Base-by-base conservation (phyloP, 495 filamentous ascomycete species). In the Podospora pseudopauciseta region DNA sequence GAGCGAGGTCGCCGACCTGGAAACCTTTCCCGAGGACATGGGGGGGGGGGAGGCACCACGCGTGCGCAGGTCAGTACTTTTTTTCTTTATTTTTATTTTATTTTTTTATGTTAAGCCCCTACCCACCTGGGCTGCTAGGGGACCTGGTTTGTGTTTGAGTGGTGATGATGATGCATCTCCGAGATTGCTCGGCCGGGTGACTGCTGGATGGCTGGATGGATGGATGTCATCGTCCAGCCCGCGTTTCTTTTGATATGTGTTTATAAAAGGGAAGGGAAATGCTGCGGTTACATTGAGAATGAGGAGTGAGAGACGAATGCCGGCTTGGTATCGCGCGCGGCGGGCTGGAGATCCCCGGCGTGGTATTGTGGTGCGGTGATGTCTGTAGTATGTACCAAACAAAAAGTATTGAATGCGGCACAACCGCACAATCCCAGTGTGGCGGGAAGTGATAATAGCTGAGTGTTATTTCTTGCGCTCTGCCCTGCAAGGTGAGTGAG, bases 1-100 rank as follows among this genome's bases (percentile, higher is more conserved):
- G 65, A 16, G 27, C 67, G 70, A 72, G 70, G 70, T 72, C 70
- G 70, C 70, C 70, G 70, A 72, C 70, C 67, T 72, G 67, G 64
- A 49, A 49, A 11, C 60, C 44, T 67, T 61, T 32, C 60, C 68
- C 64, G 44, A 56, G 59, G 28, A 11, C 39, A 49, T 49, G 39
- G 39, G 39, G 39, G 2, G 2, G 39, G 39, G 7, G 7, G 2
- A 1, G 0, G 2, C 39, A 16, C 15, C 39, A 11, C 13, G 39
- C 39, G 9, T 39, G 39, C 5, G 39, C 15, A 16, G 39, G 39
- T 49, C 39, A 49, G 39, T 49, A 3, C 39, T 49, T 49, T 32
- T 32, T 32, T 2, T 5, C 34, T 39, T 6, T 5, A 3, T 39
- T 39, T 5, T 39, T 39, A 0, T 39, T 39, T 39, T 0, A 4